phyloP scores from a whole-genome alignment of 2,329 filamentous ascomycete species.

The Claviceps spartinae region DNA sequence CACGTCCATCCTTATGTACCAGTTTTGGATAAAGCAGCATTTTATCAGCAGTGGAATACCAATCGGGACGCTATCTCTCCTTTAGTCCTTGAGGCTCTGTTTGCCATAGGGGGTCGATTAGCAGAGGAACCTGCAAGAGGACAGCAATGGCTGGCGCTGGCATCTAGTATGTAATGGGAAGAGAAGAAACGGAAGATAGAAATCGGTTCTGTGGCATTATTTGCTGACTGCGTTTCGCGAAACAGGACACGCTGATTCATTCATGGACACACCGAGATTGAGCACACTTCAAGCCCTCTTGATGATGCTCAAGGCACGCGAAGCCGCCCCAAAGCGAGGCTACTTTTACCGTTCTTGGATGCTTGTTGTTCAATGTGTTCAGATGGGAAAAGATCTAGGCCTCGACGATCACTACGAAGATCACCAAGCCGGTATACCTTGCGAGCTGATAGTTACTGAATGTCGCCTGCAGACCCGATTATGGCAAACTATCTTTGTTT shows the following conservation, averaged over 20 bases:
- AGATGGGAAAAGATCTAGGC: slow-evolving; percentile 86
- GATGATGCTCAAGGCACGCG: slow-evolving; percentile 78
- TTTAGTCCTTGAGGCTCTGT: slow-evolving; percentile 76
- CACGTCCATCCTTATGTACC: slow-evolving; percentile 90
- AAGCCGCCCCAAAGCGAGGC: slow-evolving; percentile 81
- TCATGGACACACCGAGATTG: slow-evolving; percentile 80
- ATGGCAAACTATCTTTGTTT: slow-evolving; percentile 78
- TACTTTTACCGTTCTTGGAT: slow-evolving; percentile 98
- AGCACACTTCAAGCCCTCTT: slow-evolving; percentile 86
- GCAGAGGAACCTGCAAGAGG: slow-evolving; percentile 74
- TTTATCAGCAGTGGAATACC: slow-evolving; percentile 83
- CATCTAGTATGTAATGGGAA: slow-evolving; percentile 48
- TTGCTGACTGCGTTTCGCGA: neutral
- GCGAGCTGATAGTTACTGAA: slow-evolving; percentile 55
- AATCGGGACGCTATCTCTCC: slow-evolving; percentile 78
- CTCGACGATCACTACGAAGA: slow-evolving; percentile 75
- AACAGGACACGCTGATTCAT: slow-evolving; percentile 76
- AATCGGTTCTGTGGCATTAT: neutral
- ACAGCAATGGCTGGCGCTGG: slow-evolving; percentile 84
- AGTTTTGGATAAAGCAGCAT: slow-evolving; percentile 66
- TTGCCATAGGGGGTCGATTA: slow-evolving; percentile 75
- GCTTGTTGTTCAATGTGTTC: slow-evolving; percentile 78
- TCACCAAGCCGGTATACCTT: slow-evolving; percentile 59
- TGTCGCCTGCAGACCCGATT: slow-evolving; percentile 75
- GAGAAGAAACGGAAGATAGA: neutral